These are phyloP conservation scores for Gamarada debralockiae DNA, from an alignment of 495 filamentous ascomycete species.

Conservation along the genomic window DNA sequence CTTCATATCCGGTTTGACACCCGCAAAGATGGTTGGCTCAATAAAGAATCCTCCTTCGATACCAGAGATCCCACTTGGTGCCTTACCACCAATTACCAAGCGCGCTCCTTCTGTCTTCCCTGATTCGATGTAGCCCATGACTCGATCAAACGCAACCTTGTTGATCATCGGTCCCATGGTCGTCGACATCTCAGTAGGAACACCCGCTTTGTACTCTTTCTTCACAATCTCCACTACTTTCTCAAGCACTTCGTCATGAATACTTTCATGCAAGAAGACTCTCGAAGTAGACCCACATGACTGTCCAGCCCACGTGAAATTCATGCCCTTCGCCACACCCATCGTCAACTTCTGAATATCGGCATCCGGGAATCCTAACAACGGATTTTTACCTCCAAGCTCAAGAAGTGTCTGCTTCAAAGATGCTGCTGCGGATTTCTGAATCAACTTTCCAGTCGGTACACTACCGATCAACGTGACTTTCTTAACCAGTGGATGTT, in stretches of 20 bases:
- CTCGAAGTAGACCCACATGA: conserved; percentile 95
- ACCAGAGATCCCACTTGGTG: conserved; percentile 28
- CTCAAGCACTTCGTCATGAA: conserved; percentile 89
- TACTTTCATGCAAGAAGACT: conserved; percentile 88
- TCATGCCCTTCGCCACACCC: background rate
- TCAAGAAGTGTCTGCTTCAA: too few species aligned
- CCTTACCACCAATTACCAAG: conserved; percentile 74
- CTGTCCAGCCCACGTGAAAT: conserved; percentile 53
- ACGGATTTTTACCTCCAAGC: too few species aligned
- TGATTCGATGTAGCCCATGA: conserved; percentile 93
- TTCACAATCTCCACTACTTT: conserved; percentile 26
- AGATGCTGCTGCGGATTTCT: too few species aligned
- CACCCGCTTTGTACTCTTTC: conserved; percentile 4
- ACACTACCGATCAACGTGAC: too few species aligned
- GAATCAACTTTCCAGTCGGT: too few species aligned
- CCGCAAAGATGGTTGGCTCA: conserved; percentile 90
- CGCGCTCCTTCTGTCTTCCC: conserved; percentile 84
- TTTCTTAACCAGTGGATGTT: too few species aligned
- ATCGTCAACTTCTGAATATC: conserved; percentile 67
- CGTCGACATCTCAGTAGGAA: background rate
- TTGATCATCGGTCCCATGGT: conserved; percentile 68
- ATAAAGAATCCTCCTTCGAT: conserved; percentile 88
- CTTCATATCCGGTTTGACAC: conserved; percentile 85
- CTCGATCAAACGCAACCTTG: conserved; percentile 87
- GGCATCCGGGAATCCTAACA: too few species aligned